Evolutionary conservation across 345 rosid species (phyloP).

Genomic region (Cardamine resedifolia): DNA sequence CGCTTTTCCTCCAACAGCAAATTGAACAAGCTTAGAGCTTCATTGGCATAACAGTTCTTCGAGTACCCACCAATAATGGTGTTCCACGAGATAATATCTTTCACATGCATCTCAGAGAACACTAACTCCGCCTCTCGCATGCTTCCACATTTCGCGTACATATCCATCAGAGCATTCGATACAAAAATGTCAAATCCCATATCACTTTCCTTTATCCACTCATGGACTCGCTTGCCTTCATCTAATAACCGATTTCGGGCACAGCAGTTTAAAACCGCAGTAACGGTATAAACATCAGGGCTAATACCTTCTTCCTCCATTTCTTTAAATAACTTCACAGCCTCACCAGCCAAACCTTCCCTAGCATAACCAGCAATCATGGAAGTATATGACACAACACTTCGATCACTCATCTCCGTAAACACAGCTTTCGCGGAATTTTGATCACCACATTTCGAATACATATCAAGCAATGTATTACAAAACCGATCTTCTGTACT

Average conservation of each 20-base stretch:
- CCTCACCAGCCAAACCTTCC: slow-evolving; percentile 50
- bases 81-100: slow-evolving; percentile 72
- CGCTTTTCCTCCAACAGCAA: slow-evolving; percentile 44
- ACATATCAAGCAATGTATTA: slow-evolving; percentile 67
- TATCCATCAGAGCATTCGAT: slow-evolving; percentile 68
- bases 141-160: slow-evolving; percentile 81
- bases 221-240: slow-evolving; percentile 56
- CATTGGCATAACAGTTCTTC: slow-evolving; percentile 55
- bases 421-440: slow-evolving; percentile 53
- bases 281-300: slow-evolving; percentile 53
- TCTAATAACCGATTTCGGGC: slow-evolving; percentile 56
- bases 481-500: slow-evolving; percentile 38
- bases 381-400: slow-evolving; percentile 71
- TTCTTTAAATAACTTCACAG: slow-evolving; percentile 50
- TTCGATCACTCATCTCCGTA: slow-evolving; percentile 47
- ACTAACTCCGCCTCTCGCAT: slow-evolving; percentile 56
- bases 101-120: slow-evolving; percentile 49
- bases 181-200: slow-evolving; percentile 52
- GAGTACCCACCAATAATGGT: slow-evolving; percentile 72
- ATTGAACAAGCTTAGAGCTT: slow-evolving; percentile 53
- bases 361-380: slow-evolving; percentile 75
- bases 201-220: slow-evolving; percentile 48
- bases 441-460: slow-evolving; percentile 58
- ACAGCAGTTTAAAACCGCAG: slow-evolving; percentile 66
- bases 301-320: slow-evolving; percentile 55